Base-by-base conservation (phyloP, 148 eudicot genomes). In the Arctostaphylos glauca region DNA sequence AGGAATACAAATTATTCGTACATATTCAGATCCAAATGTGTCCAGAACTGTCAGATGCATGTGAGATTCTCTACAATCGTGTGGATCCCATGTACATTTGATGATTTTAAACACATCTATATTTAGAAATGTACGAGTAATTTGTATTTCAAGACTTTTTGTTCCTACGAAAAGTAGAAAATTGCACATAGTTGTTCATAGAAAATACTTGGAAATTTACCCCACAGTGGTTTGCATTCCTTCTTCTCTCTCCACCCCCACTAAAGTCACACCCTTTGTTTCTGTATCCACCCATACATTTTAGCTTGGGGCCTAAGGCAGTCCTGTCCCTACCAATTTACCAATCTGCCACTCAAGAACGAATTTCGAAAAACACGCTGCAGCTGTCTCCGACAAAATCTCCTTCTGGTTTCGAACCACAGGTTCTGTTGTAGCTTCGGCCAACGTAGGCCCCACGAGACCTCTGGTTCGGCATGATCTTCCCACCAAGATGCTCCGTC, bases 241-340 rank as follows among this genome's bases (percentile, higher is more conserved):
- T 31, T 31, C 5, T 49, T 49, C 52, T 5, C 52, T 49, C 52
- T 49, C 52, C 52, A 49, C 1, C 52, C 5, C 23, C 71, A 19
- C 71, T 66, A 66, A 25, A 66, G 23, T 66, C 71, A 66, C 71
- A 41, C 43, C 71, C 71, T 23, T 66, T 25, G 4, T 9, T 8
- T 66, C 71, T 25, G 15, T 23, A 41, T 9, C 71, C 71, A 66
- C 41, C 71, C 71, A 6, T 31, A 31, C 38, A 31, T 31, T 25
- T 46, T 48, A 64, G 79, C 84, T 82, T 82, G 84, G 84, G 59
- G 84, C 54, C 25, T 16, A 82, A 82, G 84, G 25, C 74, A 75
- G 44, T 7, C 2, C 6, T 31, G 59, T 9, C 62, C 76, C 52
- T 41, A 16, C 83, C 48, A 77, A 55, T 50, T 56, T 74, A 55